Conservation (phyloP, 2,329 filamentous ascomycete species). For the Blastomyces emzantsi region DNA sequence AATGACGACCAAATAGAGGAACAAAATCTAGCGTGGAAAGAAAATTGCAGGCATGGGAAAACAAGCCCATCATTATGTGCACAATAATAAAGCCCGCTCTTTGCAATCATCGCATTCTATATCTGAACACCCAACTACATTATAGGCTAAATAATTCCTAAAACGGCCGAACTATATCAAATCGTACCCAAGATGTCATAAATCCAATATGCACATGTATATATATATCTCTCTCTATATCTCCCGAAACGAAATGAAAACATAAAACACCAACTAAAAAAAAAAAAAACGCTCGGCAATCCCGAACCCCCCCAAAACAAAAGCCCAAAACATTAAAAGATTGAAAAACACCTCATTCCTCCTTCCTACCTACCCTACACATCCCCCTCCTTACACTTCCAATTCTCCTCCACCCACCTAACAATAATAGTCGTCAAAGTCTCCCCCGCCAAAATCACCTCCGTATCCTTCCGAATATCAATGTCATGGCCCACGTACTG, state of each 20-base stretch:
- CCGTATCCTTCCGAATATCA: conserved; percentile 41
- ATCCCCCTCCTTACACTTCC: conserved; percentile 32
- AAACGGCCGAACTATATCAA: not conserved
- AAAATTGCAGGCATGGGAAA: too few relatives aligned
- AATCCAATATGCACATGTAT: not conserved
- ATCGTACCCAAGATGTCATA: not conserved
- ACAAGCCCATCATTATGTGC: too few relatives aligned
- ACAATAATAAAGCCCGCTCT: too few relatives aligned
- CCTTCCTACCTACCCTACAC: not conserved
- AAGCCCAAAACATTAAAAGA: not conserved
- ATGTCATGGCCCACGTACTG: conserved; percentile 49
- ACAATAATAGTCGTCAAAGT: conserved; percentile 50
- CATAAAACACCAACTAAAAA: not conserved
- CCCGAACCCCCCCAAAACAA: not conserved
- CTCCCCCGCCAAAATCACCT: conserved; percentile 44
- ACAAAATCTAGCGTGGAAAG: too few relatives aligned
- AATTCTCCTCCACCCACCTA: conserved; percentile 51
- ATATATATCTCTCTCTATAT: not conserved
- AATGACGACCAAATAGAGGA: too few relatives aligned
- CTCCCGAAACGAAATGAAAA: not conserved
- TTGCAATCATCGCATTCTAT: not conserved
- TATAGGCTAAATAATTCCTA: not conserved
- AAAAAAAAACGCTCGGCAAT: not conserved
- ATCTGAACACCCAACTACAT: not conserved
- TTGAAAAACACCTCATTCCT: too few relatives aligned